These are phyloP conservation scores for Verticillium longisporum DNA, from an alignment of 2,329 filamentous ascomycete genomes.

Conservation along the genomic window DNA sequence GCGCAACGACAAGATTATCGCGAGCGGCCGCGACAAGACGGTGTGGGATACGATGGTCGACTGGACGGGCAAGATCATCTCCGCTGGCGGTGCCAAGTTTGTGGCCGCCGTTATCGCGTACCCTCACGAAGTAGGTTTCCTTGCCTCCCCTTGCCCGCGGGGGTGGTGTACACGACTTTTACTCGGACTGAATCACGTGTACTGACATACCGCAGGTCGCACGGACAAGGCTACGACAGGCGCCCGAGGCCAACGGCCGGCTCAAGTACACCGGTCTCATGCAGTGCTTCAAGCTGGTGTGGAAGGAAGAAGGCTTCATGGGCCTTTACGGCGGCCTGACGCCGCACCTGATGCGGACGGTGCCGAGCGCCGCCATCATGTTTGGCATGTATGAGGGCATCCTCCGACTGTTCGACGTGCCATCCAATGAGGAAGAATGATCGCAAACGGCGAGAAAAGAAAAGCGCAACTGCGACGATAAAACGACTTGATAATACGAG, in stretches of 20 bases:
- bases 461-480: neutral
- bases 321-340: conserved; percentile 87
- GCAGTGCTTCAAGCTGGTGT: conserved; percentile 84
- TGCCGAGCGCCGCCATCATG: conserved; percentile 92
- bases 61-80: conserved; percentile 72
- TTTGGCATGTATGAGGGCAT: conserved; percentile 77
- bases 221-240: conserved; percentile 77
- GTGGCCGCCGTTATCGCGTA: conserved; percentile 80
- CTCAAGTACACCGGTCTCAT: conserved; percentile 83
- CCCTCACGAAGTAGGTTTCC: conserved; percentile 69
- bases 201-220: conserved; percentile 49
- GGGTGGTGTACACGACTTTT: too few relatives aligned
- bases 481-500: neutral
- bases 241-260: conserved; percentile 62
- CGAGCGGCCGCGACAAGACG: conserved; percentile 55
- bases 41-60: conserved; percentile 69
- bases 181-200: conserved; percentile 2
- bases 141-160: neutral
- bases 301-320: conserved; percentile 79
- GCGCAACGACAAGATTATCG: conserved; percentile 52
- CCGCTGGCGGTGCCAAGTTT: conserved; percentile 80
- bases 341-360: conserved; percentile 83
- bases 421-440: conserved; percentile 4
- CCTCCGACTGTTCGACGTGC: conserved; percentile 34
- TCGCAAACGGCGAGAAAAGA: neutral